Base-by-base conservation (phyloP, 495 filamentous ascomycete genomes). In the Penicillium verhagenii region DNA sequence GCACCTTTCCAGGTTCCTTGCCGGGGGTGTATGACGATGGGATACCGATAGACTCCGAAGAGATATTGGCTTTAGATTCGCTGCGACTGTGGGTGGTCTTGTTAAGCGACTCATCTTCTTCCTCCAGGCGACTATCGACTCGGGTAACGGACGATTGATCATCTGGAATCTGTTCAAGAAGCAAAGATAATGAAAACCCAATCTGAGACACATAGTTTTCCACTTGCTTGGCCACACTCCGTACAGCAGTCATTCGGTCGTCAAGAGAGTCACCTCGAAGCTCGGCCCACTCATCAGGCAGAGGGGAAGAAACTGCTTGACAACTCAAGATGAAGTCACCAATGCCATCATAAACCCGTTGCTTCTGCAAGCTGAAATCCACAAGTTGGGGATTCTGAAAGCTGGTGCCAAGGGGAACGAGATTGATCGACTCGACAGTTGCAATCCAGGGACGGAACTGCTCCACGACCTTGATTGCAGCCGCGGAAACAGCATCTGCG, bases 261-360 rank as follows among this genome's bases (percentile, higher is more conserved):
- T 96, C 93, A n/a, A 98, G 77, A 14, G 92, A 89, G 63, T 93
- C 90, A 3, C 91, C 91, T n/a, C 92, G 84, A 11, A 89, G 74
- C 60, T 95, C 91, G 19, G 92, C 83, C 94, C 94, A 98, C 70
- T 98, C 94, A 66, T 98, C 94, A 10, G 86, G 89, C 25, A 98
- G 75, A 29, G 95, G 93, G 13, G 90, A 89, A 10, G 92, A 87
- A 10, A 97, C 86, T 7, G 85, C 84, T 68, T 97, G 93, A 66
- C 91, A 96, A 51, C 86, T 84, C 18, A 96, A 65, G 11, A 97
- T 72, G 40, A 98, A 81, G 64, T 98, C 94, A 39, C 90, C 91
- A 54, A 96, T 88, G 19, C 89, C 86, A 72, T 97, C 94, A 67
- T 97, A 97, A 28, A 95, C 73, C 54, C 86, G 84, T 66, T 98